Evolutionary conservation across 2,329 filamentous ascomycete species (phyloP).

Genomic region (Microdochium nivale): DNA sequence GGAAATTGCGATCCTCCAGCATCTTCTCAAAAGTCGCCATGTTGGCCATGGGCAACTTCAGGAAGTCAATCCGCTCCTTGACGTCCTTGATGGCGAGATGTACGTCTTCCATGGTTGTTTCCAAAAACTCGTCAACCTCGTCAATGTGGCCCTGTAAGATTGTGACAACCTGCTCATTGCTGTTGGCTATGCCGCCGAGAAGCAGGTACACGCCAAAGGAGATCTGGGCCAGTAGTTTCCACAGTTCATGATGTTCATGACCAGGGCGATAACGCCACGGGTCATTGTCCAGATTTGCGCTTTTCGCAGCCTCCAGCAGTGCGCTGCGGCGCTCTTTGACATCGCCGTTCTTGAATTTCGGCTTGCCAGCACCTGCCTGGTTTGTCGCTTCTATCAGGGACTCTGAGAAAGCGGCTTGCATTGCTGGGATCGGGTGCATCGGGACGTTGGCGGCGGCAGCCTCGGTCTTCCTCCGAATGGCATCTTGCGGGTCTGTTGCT

Average conservation of each 20-base stretch:
- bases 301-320: constrained; percentile 59
- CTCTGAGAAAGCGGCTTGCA: constrained; percentile 78
- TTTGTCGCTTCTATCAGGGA: constrained; percentile 65
- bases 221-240: constrained; percentile 86
- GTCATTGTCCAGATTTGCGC: constrained; percentile 62
- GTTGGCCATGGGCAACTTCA: constrained; percentile 79
- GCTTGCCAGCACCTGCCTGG: constrained; percentile 35
- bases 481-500: constrained; percentile 4
- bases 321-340: constrained; percentile 55
- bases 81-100: constrained; percentile 72
- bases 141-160: constrained; percentile 91
- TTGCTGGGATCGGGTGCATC: constrained; percentile 61
- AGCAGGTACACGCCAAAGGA: constrained; percentile 88
- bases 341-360: constrained; percentile 43
- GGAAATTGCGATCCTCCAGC: constrained; percentile 76
- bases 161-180: constrained; percentile 75
- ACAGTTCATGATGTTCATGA: constrained; percentile 77
- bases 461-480: constrained; percentile 17
- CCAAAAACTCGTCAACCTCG: constrained; percentile 85
- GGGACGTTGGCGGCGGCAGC: constrained; percentile 26
- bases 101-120: constrained; percentile 79
- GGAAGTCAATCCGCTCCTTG: constrained; percentile 66
- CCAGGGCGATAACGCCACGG: constrained; percentile 68
- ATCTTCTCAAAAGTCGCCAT: constrained; percentile 77
- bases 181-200: constrained; percentile 78